Conservation (phyloP, 2,329 filamentous ascomycete species). For the Curvularia hawaiiensis region DNA sequence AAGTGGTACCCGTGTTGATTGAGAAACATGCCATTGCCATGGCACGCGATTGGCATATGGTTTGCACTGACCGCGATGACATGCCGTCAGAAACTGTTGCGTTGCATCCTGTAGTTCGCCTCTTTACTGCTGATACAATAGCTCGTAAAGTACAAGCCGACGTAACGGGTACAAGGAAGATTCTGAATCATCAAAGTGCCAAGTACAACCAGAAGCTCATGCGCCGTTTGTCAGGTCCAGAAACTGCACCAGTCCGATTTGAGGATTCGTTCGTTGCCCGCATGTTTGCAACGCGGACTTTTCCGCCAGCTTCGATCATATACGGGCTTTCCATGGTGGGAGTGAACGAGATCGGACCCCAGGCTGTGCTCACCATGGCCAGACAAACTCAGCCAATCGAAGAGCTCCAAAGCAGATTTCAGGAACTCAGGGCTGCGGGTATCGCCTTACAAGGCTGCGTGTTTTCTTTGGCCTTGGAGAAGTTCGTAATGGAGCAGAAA, state of each 20-base stretch:
- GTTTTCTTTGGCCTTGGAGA: slow-evolving; percentile 69
- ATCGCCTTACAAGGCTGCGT: slow-evolving; percentile 67
- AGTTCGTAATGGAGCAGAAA: slow-evolving; percentile 65
- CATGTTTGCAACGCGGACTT: slow-evolving; percentile 78
- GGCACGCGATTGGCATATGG: slow-evolving; percentile 49
- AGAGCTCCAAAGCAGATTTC: slow-evolving; percentile 64
- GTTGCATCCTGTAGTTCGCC: slow-evolving; percentile 34
- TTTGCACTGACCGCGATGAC: slow-evolving; percentile 46
- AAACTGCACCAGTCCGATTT: slow-evolving; percentile 52
- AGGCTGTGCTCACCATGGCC: slow-evolving; percentile 78
- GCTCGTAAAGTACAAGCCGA: slow-evolving; percentile 14
- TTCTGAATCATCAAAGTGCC: slow-evolving; percentile 11
- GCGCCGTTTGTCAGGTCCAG: slow-evolving; percentile 47
- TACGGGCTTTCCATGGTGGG: slow-evolving; percentile 72
- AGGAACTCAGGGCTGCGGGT: slow-evolving; percentile 63
- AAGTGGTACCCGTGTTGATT: slow-evolving; percentile 45
- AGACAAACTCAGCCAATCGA: slow-evolving; percentile 64
- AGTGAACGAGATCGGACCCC: slow-evolving; percentile 72
- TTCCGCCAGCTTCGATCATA: slow-evolving; percentile 74
- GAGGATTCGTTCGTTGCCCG: slow-evolving; percentile 74
- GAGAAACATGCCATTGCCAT: slow-evolving; percentile 27
- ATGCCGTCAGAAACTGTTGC: slow-evolving; percentile 44
- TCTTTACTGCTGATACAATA: slow-evolving; percentile 36
- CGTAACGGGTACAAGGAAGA: slow-evolving; percentile 6
- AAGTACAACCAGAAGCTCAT: slow-evolving; percentile 40